phyloP scores from a whole-genome alignment of 305 asterid genomes.

The Lippia alba region DNA sequence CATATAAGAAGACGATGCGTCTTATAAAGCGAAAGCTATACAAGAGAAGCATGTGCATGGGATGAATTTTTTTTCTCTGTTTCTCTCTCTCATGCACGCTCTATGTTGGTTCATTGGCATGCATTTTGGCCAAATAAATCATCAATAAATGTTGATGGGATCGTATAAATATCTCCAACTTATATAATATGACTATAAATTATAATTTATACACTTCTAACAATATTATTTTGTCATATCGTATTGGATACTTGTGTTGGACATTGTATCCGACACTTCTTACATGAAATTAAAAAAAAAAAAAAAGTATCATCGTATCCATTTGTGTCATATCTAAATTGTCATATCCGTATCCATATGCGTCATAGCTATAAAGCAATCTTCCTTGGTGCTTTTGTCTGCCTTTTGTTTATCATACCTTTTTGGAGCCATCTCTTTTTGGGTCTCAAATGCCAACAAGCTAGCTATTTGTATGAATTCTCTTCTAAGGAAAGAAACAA shows the following conservation, averaged over 20 bases:
- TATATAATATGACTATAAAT: slow-evolving; percentile 1
- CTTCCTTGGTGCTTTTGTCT: not conserved
- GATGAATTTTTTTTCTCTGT: slow-evolving; percentile 6
- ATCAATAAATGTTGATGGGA: slow-evolving; percentile 35
- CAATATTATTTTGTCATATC: too few relatives aligned
- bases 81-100: slow-evolving; percentile 30
- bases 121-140: slow-evolving; percentile 25
- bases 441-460: not conserved
- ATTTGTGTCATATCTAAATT: too few relatives aligned
- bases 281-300: too few relatives aligned
- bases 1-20: slow-evolving; percentile 26
- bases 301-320: too few relatives aligned
- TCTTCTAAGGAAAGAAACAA: not conserved
- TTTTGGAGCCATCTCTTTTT: slow-evolving; percentile 16
- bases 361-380: not conserved
- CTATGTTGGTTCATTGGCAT: slow-evolving; percentile 43
- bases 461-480: not conserved
- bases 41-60: too few relatives aligned
- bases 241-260: too few relatives aligned
- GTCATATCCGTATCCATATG: too few relatives aligned
- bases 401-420: slow-evolving; percentile 19
- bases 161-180: slow-evolving; percentile 22
- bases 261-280: too few relatives aligned
- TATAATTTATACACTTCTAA: too few relatives aligned
- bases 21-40: too few relatives aligned